Base-by-base conservation (phyloP, 345 rosid species). In the Brassica carinata region DNA sequence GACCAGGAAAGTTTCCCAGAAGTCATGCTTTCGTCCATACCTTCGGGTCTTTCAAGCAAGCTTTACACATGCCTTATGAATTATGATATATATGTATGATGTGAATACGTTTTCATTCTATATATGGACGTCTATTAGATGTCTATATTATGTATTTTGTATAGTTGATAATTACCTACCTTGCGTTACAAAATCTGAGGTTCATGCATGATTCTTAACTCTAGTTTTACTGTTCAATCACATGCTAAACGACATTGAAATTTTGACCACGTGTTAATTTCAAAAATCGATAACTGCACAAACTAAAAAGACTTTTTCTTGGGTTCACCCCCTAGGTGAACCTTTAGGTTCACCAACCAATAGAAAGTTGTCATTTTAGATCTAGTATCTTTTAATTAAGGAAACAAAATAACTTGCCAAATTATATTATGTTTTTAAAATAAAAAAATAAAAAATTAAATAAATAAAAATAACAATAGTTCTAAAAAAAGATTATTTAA, bases 21-120 rank as follows among this genome's bases (percentile, higher is more conserved):
- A 81, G 80, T 70, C 77, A 81, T 66, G 70, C 58, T 57, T 31
- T 76, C 73, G 26, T 26, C 84, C 77, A 81, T 81, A 71, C 84
- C 80, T 57, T 71, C 61, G 57, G 27, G 64, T 76, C 80, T 81
- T 63, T 75, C 73, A 76, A 71, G 73, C 77, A 81, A 76, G 38
- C 57, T 71, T 53, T 38, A 29, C 62, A 75, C 61, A 80, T 75
- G 79, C 78, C 65, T 33, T 59, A n/a, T 67, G 8, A 11, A 19
- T 19, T 19, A 19, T 19, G 23, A 19, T 61, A 26, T 61, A 26
- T 61, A 0, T 61, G 65, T 26, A 26, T 40, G 14, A 40, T 40
- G 48, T 40, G 3, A 40, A 40, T 61, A 61, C 65, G 65, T 61
- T 61, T 10, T 5, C 65, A 59, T 26, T 61, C 26, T 61, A 10